These are phyloP conservation scores for Globisporangium recalcitrans DNA, from an alignment of 352 stramenopile genomes.

Conservation along the genomic window DNA sequence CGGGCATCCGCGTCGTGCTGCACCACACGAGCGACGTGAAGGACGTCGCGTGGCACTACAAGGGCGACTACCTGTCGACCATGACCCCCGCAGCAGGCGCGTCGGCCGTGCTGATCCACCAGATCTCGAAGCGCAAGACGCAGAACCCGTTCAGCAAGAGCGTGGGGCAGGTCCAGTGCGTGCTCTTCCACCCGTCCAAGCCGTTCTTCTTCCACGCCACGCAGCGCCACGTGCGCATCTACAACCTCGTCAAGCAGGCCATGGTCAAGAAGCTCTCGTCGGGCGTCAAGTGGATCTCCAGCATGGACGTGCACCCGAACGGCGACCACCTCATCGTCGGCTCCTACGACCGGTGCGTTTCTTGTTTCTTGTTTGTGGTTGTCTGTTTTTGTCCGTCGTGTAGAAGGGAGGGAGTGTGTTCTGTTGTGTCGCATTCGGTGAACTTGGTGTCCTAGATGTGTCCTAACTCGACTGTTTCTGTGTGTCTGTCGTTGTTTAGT, in stretches of 20 bases:
- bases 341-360: slow-evolving; percentile 91
- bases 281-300: slow-evolving; percentile 99
- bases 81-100: slow-evolving; percentile 87
- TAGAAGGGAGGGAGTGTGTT: not conserved
- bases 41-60: slow-evolving; percentile 96
- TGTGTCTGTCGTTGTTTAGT: slow-evolving; percentile 13
- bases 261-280: slow-evolving; percentile 97
- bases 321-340: slow-evolving; percentile 98
- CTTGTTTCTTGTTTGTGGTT: not conserved
- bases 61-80: slow-evolving; percentile 98
- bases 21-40: slow-evolving; percentile 90
- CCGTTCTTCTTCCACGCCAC: slow-evolving; percentile 99
- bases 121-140: slow-evolving; percentile 95
- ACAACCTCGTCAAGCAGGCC: slow-evolving; percentile 98
- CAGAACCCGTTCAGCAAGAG: slow-evolving; percentile 98
- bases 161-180: slow-evolving; percentile 90
- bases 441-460: slow-evolving; percentile 3
- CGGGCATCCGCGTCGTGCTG: slow-evolving; percentile 78
- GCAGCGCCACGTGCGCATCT: slow-evolving; percentile 97
- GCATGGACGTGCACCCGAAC: slow-evolving; percentile 96
- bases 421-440: not conserved
- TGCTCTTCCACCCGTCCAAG: slow-evolving; percentile 98
- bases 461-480: not conserved
- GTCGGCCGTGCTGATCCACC: slow-evolving; percentile 95
- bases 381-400: not conserved